Evolutionary conservation across 2,329 filamentous ascomycete genomes (phyloP).

Genomic region (Neonectria neomacrospora): DNA sequence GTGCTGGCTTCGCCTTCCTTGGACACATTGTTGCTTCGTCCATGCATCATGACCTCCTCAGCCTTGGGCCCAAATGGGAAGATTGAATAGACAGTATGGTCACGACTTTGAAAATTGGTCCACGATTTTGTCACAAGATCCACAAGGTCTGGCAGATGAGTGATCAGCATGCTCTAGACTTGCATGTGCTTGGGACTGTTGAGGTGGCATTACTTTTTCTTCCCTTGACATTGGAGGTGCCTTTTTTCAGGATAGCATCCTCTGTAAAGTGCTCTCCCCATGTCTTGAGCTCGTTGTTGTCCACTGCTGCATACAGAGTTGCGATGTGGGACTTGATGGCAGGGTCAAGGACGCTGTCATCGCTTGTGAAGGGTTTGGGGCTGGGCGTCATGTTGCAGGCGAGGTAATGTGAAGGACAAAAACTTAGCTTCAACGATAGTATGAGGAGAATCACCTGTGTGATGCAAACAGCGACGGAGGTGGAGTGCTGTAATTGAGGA

Average conservation of each 20-base stretch:
- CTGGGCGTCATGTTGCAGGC: slow-evolving; percentile 3
- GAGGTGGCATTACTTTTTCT: background rate
- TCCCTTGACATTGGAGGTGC: slow-evolving; percentile 8
- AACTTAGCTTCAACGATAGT: background rate
- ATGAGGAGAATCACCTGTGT: background rate
- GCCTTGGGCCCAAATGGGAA: slow-evolving; percentile 9
- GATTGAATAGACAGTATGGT: slow-evolving; percentile 8
- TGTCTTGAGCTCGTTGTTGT: slow-evolving; percentile 11
- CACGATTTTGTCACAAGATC: slow-evolving; percentile 10
- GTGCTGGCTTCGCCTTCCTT: slow-evolving; percentile 9
- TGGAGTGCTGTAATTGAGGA: background rate
- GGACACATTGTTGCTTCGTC: slow-evolving; percentile 10
- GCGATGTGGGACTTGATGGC: slow-evolving; percentile 23
- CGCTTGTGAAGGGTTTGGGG: slow-evolving; percentile 14
- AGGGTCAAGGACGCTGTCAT: slow-evolving; percentile 22
- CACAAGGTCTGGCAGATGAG: background rate
- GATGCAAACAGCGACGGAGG: background rate
- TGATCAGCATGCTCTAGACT: background rate
- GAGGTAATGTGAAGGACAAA: background rate
- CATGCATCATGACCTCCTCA: slow-evolving; percentile 12
- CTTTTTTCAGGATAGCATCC: slow-evolving; percentile 8
- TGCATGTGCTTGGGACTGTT: background rate
- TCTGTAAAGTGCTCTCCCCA: slow-evolving; percentile 20
- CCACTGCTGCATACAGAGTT: slow-evolving; percentile 18
- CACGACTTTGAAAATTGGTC: slow-evolving; percentile 4